Evolutionary conservation across 2,329 filamentous ascomycete genomes (phyloP).

Genomic region (Aotearoamyces nothofagi): DNA sequence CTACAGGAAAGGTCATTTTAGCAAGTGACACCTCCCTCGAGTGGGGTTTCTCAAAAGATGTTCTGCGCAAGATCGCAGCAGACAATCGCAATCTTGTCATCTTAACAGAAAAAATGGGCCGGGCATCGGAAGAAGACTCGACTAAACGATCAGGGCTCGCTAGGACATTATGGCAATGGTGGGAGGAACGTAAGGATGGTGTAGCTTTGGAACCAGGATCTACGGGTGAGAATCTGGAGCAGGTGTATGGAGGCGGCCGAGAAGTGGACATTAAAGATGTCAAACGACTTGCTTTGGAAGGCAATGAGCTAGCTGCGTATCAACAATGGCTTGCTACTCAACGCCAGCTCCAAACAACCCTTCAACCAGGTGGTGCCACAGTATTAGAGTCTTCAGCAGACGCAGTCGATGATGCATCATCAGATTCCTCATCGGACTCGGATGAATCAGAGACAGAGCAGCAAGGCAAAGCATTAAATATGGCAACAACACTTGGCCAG

Average conservation of each 20-base stretch:
- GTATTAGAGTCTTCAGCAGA: conserved; percentile 56
- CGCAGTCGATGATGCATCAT: conserved; percentile 69
- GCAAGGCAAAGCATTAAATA: conserved; percentile 81
- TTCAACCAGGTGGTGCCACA: conserved; percentile 53
- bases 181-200: conserved; percentile 52
- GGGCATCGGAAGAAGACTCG: conserved; percentile 14
- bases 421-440: conserved; percentile 71
- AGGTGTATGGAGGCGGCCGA: conserved; percentile 49
- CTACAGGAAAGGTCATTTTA: conserved; percentile 59
- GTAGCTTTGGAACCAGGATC: conserved; percentile 38
- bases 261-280: conserved; percentile 45
- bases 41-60: conserved; percentile 85
- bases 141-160: conserved; percentile 32
- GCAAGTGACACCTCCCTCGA: conserved; percentile 82
- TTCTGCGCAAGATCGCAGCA: conserved; percentile 58
- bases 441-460: conserved; percentile 84
- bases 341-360: conserved; percentile 69
- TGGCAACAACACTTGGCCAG: conserved; percentile 73
- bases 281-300: conserved; percentile 50
- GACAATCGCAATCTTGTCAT: conserved; percentile 75
- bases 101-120: conserved; percentile 58
- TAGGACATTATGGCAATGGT: conserved; percentile 66
- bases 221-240: conserved; percentile 44
- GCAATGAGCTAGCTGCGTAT: conserved; percentile 66
- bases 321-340: conserved; percentile 88